Evolutionary conservation across 2,329 filamentous ascomycete genomes (phyloP), one percentile per base, ranked within the genome.

Genomic region (Trichoderma sp.): DNA sequence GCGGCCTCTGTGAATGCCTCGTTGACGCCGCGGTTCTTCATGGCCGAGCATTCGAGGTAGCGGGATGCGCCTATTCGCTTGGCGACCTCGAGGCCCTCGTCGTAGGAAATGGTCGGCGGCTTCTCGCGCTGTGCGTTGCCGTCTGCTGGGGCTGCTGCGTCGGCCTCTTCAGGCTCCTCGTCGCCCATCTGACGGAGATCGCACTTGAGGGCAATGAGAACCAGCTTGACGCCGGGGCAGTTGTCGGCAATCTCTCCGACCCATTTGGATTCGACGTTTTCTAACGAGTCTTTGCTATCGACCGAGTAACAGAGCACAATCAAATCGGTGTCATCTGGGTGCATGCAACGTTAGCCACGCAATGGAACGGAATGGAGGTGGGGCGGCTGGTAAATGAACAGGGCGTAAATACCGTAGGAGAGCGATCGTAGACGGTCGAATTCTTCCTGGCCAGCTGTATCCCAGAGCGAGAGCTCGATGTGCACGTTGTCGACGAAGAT

Each of bases 291-390:
- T 74, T 92, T 93, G 79, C 93, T 97, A 82, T 99, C 96, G 79
- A 98, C 92, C 76, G 92, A 96, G 83, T 98, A 99, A 85, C 96
- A 99, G 74, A 99, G 92, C 92, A 99, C 97, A 76, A 99, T 97
- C 56, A 96, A 90, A 78, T 99, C 96, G 65, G 96, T 99, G 79
- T 99, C 96, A 74, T 91, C 85, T 87, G 70, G 37, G 14, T 2
- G 10, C 47, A 66, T 8, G 5, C 66, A 58, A 21, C 24, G 58
- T 70, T 43, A 49, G 27, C 63, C 68, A 74, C 57, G 27, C 21
- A 52, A 24, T 31, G 24, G n/a, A 37, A 49, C 24, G 63, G 33
- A 49, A 47, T 59, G 65, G 27, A 63, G 43, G 64, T 58, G 58
- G 61, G 68, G 62, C 37, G 27, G 62, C 27, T 11, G 8, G 57